phyloP scores from a whole-genome alignment of 306 rosid species.

The Citrullus colocynthis region DNA sequence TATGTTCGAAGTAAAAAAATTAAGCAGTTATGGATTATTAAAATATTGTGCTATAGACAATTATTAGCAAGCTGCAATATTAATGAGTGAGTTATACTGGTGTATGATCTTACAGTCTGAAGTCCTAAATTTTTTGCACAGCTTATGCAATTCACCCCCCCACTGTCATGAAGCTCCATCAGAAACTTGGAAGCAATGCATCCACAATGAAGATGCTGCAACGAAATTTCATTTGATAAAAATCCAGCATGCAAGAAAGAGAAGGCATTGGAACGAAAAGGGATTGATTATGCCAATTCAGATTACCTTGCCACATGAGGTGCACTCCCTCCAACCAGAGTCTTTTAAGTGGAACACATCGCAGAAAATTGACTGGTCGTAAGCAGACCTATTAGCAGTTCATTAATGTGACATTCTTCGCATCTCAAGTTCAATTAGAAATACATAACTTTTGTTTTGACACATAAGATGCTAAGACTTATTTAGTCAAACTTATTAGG shows the following conservation, averaged over 20 bases:
- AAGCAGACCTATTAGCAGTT: constrained; percentile 48
- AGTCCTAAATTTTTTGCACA: constrained; percentile 42
- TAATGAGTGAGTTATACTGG: not conserved
- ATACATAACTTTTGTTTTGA: not conserved
- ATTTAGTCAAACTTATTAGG: not conserved
- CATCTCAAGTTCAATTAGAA: not conserved
- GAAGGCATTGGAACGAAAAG: not conserved
- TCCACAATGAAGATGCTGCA: constrained; percentile 91
- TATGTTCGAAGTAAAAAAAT: not conserved
- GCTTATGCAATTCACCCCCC: constrained; percentile 69
- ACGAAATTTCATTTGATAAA: not conserved
- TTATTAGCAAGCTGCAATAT: not conserved
- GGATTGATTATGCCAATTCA: not conserved
- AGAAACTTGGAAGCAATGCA: constrained; percentile 63
- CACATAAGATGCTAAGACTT: not conserved
- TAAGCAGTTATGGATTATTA: not conserved
- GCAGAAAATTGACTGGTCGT: constrained; percentile 70
- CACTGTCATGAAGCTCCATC: constrained; percentile 68
- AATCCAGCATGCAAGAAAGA: not conserved
- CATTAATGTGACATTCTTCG: not conserved
- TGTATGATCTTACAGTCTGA: constrained; percentile 35
- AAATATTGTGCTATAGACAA: not conserved
- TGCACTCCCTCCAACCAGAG: constrained; percentile 94
- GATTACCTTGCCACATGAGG: constrained; percentile 69
- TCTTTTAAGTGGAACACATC: constrained; percentile 63